These are phyloP conservation scores for Ramularia endophylla DNA, from an alignment of 2,329 filamentous ascomycete species.

Conservation along the genomic window DNA sequence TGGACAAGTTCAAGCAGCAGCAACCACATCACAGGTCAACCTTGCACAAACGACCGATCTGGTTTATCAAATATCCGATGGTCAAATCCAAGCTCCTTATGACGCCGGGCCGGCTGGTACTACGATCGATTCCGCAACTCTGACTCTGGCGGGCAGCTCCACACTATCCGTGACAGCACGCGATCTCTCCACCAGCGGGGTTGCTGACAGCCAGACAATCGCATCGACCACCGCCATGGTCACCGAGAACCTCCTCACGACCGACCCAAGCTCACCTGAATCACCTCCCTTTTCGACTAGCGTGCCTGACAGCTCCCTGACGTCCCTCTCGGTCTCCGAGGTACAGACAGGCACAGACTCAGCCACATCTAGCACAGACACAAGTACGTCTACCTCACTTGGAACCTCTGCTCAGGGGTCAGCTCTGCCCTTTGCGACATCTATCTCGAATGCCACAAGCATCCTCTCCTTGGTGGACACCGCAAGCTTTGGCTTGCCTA, in stretches of 20 bases:
- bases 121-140: too few species aligned
- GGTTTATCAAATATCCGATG: slow-evolving; percentile 13
- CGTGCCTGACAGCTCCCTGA: slow-evolving; percentile 23
- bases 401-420: slow-evolving; percentile 23
- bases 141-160: neutral
- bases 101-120: too few species aligned
- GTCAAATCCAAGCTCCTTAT: slow-evolving; percentile 5
- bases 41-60: neutral
- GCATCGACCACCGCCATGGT: too few species aligned
- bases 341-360: slow-evolving; percentile 24
- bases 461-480: slow-evolving; percentile 28
- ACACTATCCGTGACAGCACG: neutral
- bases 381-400: slow-evolving; percentile 19
- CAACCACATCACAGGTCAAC: neutral
- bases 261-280: too few species aligned
- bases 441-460: slow-evolving; percentile 17
- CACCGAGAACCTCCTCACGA: too few species aligned
- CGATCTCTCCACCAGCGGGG: too few species aligned
- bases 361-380: slow-evolving; percentile 15
- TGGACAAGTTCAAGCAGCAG: slow-evolving; percentile 15
- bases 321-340: slow-evolving; percentile 24
- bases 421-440: slow-evolving; percentile 27
- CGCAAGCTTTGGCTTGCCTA: slow-evolving; percentile 21
- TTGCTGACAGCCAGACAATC: too few species aligned
- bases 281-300: slow-evolving; percentile 12